These are phyloP conservation scores for Rhododendron kiyosumense DNA, from an alignment of 148 eudicot genomes.

Conservation along the genomic window DNA sequence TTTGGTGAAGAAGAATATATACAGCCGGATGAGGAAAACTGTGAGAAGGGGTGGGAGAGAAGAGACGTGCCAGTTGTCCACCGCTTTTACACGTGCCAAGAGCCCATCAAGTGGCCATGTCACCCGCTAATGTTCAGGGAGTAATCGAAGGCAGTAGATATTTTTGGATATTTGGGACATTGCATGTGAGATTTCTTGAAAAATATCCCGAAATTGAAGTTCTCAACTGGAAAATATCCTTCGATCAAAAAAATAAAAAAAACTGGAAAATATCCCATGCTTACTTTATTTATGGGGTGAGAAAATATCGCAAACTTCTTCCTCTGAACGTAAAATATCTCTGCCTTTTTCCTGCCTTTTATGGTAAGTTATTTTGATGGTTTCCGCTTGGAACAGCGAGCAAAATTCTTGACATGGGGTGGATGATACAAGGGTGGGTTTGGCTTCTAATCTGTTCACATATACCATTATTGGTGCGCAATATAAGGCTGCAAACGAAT, in stretches of 20 bases:
- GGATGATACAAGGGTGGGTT: too few species aligned
- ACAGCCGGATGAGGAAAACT: not conserved
- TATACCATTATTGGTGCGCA: too few species aligned
- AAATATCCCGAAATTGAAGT: not conserved
- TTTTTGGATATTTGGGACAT: not conserved
- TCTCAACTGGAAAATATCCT: not conserved
- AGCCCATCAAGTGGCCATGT: not conserved
- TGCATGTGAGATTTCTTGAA: not conserved
- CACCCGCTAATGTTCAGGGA: not conserved
- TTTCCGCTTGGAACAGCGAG: too few species aligned
- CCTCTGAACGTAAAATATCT: not conserved
- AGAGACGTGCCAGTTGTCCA: not conserved
- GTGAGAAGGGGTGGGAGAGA: not conserved
- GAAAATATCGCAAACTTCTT: not conserved
- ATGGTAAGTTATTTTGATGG: too few species aligned
- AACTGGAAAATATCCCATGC: not conserved
- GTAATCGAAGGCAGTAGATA: not conserved
- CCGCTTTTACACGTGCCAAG: not conserved
- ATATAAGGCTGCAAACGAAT: too few species aligned
- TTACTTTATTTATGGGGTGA: not conserved
- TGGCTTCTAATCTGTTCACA: too few species aligned
- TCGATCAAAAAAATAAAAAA: too few species aligned
- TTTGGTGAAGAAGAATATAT: not conserved
- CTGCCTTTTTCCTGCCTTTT: not conserved
- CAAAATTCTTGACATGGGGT: too few species aligned